Evolutionary conservation across 371 early-diverging fungal genomes (phyloP), one percentile per base, ranked within the genome.

Genomic region (Phascolomyces articulosus): DNA sequence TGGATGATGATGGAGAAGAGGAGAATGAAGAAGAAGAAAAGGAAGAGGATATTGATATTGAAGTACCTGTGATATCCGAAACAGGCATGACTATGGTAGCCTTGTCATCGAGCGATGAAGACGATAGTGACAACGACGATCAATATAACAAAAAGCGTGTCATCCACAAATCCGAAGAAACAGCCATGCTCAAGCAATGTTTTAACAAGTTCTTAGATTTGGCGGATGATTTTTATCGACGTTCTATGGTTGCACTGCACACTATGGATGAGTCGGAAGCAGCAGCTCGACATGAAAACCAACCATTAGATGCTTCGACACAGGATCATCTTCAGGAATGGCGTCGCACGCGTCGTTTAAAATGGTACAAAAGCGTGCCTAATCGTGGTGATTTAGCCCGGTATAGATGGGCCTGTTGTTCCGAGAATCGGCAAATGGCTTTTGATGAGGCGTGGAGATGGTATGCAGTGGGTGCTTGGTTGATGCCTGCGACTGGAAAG

Each of bases 381-480:
- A 73, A 77, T 58, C 66, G 86, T 59, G 87, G 86, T 11, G 89
- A 89, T 56, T 66, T 89, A 57, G 85, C 87, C 8, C 66, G 89
- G n/a, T 89, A 89, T 60, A 74, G 85, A 57, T 86, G 82, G 84
- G 58, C 75, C n/a, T 20, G 24, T 20, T 81, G 67, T 60, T 56
- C 64, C 9, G 60, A 72, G 7, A 65, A 65, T 61, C 3, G 16
- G 9, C 60, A 70, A 48, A 20, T 61, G 64, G 40, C 82, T 53
- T 71, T 79, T 23, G 38, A 71, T 28, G 82, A 76, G 26, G 87
- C 87, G 1, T 80, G 85, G 73, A 73, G 68, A 40, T 74, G 83
- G 55, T 87, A 89, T 55, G 70, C 70, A 21, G 68, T 86, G n/a
- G 87, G 84, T 3, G 74, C 79, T 24, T 84, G 83, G 76, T 67